Conservation (phyloP, 148 eudicot species). For the Selenicereus undatus region DNA sequence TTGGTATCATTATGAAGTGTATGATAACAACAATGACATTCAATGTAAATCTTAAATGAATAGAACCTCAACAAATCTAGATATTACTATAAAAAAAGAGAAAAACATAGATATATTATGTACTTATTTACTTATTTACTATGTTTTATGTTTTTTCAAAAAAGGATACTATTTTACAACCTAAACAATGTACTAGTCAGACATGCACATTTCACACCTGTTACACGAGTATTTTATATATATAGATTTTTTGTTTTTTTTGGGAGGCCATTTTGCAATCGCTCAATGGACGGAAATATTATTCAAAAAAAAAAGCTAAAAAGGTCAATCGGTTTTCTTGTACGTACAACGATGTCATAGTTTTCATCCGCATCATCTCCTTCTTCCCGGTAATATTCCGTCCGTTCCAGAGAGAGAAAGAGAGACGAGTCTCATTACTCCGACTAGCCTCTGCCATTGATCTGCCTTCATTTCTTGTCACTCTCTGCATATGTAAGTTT, state of each 20-base stretch:
- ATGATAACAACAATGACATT: too few relatives aligned
- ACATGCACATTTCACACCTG: background rate
- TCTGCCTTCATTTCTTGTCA: conserved; percentile 11
- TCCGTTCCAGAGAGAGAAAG: conserved; percentile 28
- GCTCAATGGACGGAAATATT: background rate
- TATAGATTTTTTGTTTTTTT: background rate
- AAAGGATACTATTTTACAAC: background rate
- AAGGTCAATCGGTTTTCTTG: conserved; percentile 11
- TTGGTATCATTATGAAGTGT: too few relatives aligned
- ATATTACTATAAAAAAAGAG: too few relatives aligned
- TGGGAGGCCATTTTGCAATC: background rate
- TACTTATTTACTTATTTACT: too few relatives aligned
- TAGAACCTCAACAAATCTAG: too few relatives aligned
- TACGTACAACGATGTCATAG: background rate
- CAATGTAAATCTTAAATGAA: too few relatives aligned
- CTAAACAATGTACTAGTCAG: too few relatives aligned
- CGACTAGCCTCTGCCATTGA: conserved; percentile 23
- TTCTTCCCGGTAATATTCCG: conserved; percentile 5
- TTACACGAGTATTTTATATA: background rate
- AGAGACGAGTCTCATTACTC: conserved; percentile 15
- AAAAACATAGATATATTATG: too few relatives aligned
- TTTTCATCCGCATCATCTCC: conserved; percentile 6
- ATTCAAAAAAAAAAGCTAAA: background rate
- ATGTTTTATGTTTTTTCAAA: too few relatives aligned
- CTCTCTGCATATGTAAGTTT: conserved; percentile 7